Percentiles rank a stretch among this genome's conserved stretches.
Evolutionary conservation across 306 rosid species (phyloP).

Genomic region (Erythrophleum fordii): DNA sequence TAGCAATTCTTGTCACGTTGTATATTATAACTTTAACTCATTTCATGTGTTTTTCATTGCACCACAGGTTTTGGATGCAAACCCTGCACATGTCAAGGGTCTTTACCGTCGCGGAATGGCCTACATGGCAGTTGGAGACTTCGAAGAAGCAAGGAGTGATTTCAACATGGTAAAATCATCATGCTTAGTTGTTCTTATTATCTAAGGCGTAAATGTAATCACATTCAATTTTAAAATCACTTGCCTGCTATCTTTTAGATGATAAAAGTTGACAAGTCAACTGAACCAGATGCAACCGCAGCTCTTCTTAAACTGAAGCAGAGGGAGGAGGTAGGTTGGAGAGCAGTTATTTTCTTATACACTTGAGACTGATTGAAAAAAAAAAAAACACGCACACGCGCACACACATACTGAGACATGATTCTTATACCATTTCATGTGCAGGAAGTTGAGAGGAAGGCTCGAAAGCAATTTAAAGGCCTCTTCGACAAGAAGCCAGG

Average conservation of each 20-base stretch:
- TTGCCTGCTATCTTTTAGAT: constrained; percentile 53
- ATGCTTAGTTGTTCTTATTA: background rate
- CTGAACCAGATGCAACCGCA: constrained; percentile 85
- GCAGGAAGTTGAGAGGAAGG: constrained; percentile 81
- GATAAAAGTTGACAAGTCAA: constrained; percentile 76
- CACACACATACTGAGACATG: background rate
- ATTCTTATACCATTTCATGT: constrained; percentile 32
- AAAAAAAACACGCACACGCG: too few relatives aligned
- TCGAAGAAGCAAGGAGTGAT: constrained; percentile 87
- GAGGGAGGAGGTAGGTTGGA: constrained; percentile 70
- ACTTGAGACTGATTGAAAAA: background rate
- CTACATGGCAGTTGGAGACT: constrained; percentile 81
- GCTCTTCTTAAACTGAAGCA: constrained; percentile 84
- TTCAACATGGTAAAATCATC: constrained; percentile 67
- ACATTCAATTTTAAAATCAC: constrained; percentile 30
- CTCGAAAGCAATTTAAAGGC: constrained; percentile 85
- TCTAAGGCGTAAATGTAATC: background rate
- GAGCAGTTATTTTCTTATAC: constrained; percentile 13
- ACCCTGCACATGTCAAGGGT: constrained; percentile 88
- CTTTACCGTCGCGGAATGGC: constrained; percentile 99
- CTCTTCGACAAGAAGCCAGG: constrained; percentile 96
- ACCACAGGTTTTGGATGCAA: constrained; percentile 85
- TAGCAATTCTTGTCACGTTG: background rate
- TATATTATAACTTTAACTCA: constrained; percentile 18
- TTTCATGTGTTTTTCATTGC: constrained; percentile 34